Percentiles rank a stretch among this genome's conserved stretches.
These are phyloP conservation scores for Ogataea trehaloabstinens DNA, from an alignment of 805 yeast species.

Conservation along the genomic window DNA sequence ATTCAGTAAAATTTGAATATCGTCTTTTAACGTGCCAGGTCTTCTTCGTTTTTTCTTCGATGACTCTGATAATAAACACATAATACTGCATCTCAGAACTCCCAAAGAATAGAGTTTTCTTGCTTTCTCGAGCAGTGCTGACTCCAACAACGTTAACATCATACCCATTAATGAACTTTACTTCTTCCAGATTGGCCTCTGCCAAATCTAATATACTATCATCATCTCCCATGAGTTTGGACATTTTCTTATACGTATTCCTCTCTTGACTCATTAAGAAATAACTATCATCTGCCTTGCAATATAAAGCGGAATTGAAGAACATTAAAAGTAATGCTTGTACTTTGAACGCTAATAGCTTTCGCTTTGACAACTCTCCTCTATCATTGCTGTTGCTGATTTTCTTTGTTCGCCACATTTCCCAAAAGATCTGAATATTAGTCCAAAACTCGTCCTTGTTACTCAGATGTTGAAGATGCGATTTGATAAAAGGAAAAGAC, in stretches of 20 bases:
- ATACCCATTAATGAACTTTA: conserved; percentile 51
- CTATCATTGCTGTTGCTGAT: conserved; percentile 75
- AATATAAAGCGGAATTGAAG: conserved; percentile 72
- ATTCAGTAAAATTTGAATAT: conserved; percentile 63
- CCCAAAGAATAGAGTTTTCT: conserved; percentile 22
- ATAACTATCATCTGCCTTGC: conserved; percentile 55
- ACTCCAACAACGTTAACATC: conserved; percentile 72
- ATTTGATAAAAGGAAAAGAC: conserved; percentile 74
- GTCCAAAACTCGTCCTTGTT: conserved; percentile 60
- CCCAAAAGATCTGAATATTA: conserved; percentile 78
- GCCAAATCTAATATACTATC: conserved; percentile 26
- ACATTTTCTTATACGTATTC: conserved; percentile 39
- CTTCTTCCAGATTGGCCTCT: conserved; percentile 37
- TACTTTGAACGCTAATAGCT: conserved; percentile 59
- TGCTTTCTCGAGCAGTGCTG: conserved; percentile 30
- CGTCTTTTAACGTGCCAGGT: conserved; percentile 55
- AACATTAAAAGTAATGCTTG: conserved; percentile 61
- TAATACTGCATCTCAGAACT: conserved; percentile 27
- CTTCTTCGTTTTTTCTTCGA: conserved; percentile 30
- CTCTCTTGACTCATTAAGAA: conserved; percentile 33
- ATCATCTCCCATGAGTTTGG: conserved; percentile 26
- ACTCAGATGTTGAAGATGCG: conserved; percentile 32
- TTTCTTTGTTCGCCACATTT: conserved; percentile 68
- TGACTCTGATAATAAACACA: conserved; percentile 50
- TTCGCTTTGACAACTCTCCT: conserved; percentile 69